These are phyloP conservation scores for Didymella segeticola DNA, from an alignment of 2,329 filamentous ascomycete species.

Conservation along the genomic window DNA sequence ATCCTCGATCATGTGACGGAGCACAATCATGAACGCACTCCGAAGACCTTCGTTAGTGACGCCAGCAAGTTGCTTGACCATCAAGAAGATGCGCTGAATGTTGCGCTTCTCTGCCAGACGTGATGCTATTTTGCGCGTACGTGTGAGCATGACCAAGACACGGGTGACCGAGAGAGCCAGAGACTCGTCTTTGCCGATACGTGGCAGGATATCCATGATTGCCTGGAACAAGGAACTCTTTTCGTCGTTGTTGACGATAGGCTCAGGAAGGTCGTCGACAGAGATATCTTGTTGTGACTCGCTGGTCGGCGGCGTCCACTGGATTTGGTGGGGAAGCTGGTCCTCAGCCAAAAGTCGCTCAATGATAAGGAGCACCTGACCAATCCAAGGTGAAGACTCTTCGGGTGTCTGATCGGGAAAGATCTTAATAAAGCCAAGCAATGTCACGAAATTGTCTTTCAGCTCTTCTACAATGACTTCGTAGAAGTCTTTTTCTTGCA, in stretches of 20 bases:
- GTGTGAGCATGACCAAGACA: constrained; percentile 85
- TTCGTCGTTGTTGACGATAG: constrained; percentile 68
- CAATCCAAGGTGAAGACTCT: constrained; percentile 89
- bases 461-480: constrained; percentile 75
- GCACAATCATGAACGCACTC: constrained; percentile 78
- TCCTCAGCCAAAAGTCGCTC: constrained; percentile 92
- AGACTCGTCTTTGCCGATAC: constrained; percentile 84
- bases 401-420: constrained; percentile 71
- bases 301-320: constrained; percentile 67
- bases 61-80: constrained; percentile 90
- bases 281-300: constrained; percentile 59
- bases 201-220: constrained; percentile 83
- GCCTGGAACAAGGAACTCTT: constrained; percentile 75
- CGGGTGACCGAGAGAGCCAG: constrained; percentile 84
- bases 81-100: constrained; percentile 87
- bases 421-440: constrained; percentile 80
- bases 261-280: constrained; percentile 65
- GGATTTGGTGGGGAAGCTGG: constrained; percentile 75
- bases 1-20: constrained; percentile 94
- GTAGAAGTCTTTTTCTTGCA: constrained; percentile 85
- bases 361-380: constrained; percentile 85
- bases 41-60: constrained; percentile 78
- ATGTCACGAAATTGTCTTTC: constrained; percentile 75
- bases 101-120: constrained; percentile 86
- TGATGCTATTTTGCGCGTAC: constrained; percentile 75